These are phyloP conservation scores for Lepidium africanum DNA, from an alignment of 345 rosid genomes.

Conservation along the genomic window DNA sequence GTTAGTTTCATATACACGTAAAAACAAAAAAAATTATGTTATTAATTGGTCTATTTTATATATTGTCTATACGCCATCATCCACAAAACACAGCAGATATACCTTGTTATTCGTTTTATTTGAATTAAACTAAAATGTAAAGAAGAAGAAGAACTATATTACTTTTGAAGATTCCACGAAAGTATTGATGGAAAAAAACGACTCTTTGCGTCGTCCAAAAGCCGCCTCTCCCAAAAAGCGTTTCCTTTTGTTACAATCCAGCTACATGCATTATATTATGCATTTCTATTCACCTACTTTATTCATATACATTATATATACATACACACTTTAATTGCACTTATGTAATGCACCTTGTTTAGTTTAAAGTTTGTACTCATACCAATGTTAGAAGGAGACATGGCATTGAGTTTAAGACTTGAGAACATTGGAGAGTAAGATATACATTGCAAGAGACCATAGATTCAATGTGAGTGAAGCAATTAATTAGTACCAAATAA, in stretches of 20 bases:
- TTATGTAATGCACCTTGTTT: neutral
- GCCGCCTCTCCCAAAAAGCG: conserved; percentile 20
- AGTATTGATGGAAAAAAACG: neutral
- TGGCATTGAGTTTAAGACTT: neutral
- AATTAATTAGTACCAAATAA: neutral
- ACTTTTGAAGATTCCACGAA: conserved; percentile 25
- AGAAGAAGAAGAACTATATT: neutral
- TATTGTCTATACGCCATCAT: conserved; percentile 14
- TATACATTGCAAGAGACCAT: neutral
- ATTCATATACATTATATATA: neutral
- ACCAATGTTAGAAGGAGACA: neutral
- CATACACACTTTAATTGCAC: neutral
- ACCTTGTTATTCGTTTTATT: neutral
- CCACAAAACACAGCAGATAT: neutral
- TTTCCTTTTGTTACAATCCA: conserved; percentile 13
- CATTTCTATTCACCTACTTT: neutral
- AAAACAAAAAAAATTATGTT: neutral
- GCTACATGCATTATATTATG: conserved; percentile 1
- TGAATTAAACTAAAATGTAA: neutral
- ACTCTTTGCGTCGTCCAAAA: conserved; percentile 29
- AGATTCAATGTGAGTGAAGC: neutral
- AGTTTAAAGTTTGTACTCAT: neutral
- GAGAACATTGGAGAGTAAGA: neutral
- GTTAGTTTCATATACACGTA: neutral
- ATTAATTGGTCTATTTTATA: neutral